Base-by-base conservation (phyloP, 352 stramenopile genomes). In the Phytopythium delawarense region DNA sequence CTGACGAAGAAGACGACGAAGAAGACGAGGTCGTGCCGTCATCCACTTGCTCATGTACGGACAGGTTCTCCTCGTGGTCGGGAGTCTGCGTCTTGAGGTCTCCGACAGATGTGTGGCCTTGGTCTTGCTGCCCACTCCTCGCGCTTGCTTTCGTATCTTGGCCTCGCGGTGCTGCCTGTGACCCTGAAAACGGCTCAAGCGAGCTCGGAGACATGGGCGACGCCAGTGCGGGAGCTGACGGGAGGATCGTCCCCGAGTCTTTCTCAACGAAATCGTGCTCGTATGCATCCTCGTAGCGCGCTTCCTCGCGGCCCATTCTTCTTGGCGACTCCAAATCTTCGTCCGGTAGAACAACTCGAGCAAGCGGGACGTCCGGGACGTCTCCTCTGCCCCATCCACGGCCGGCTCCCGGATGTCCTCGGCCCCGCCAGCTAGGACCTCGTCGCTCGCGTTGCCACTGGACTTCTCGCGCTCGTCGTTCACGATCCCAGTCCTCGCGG, bases 211-310 rank as follows among this genome's bases (percentile, higher is more conserved):
- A 54, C 25, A 54, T n/a, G 15, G 48, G 28, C 15, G 49, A 54
- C 12, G 69, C 34, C 6, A 87, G 37, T 39, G 68, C 61, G 20
- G 78, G 80, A 12, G 78, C 80, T 15, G 76, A 85, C 5, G 80
- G 80, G 42, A 62, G 23, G 11, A 18, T 21, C 7, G 12, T 11
- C 0, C 21, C 4, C 21, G 23, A 5, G 5, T 52, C 25, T 12
- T 32, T 37, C 7, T 37, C 23, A 7, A 23, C 5, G 4, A 39
- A 18, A 7, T 34, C 25, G 6, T 59, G 13, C n/a, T 59, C 30
- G 25, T 34, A 32, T 23, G 34, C 9, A 7, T 39, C 30, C 21
- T 72, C 50, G 83, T 69, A 49, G 79, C 74, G 6, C 81, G 57
- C 40, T 72, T 74, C 53, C 80, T 76, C 61, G 7, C 37, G 15